Evolutionary conservation across 176 grass and related monocot species (phyloP), one percentile per base, ranked within the genome.

Genomic region (Eleusine coracana): DNA sequence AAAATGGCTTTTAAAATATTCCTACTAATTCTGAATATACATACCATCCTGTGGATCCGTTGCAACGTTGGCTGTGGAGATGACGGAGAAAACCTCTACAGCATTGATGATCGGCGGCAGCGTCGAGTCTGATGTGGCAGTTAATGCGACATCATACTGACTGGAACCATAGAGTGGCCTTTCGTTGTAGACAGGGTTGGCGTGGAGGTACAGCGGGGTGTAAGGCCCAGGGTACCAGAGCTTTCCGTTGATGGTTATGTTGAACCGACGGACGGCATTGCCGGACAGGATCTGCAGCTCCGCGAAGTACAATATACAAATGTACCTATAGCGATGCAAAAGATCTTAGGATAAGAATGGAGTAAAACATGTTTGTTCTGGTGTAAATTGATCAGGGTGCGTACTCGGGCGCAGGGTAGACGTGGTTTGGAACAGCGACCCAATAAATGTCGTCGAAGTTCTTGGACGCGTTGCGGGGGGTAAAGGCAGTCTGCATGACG

Each of bases 101-200:
- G 89, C 92, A 51, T 89, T 94, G 83, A 94, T 71, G 52, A 92
- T 66, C 0, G 92, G 92, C 5, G 89, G 92, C 63, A 92, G 63
- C 16, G 77, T 89, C 20, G 92, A 94, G 62, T 89, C 78, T 2
- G 21, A n/a, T 0, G 92, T 75, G 60, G 89, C 83, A 3, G 50
- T 87, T 5, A 94, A 17, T 14, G 87, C 39, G 67, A 88, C 0
- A 16, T 51, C 80, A 63, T 92, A 94, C 0, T 7, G 6, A 5
- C 0, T 2, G 3, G 27, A 39, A 0, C 23, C 18, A 0, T 0
- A 2, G 38, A 5, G 0, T 0, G 68, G 69, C 0, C 7, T 0
- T 4, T 0, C 7, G 44, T 7, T 60, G 44, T 64, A 90, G n/a
- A 49, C 1, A 23, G 10, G 1, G 6, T 65, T 28, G 0, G 21